These are phyloP conservation scores for Clitocybe nebularis DNA, from an alignment of 1,284 basidiomycete genomes.

Conservation along the genomic window DNA sequence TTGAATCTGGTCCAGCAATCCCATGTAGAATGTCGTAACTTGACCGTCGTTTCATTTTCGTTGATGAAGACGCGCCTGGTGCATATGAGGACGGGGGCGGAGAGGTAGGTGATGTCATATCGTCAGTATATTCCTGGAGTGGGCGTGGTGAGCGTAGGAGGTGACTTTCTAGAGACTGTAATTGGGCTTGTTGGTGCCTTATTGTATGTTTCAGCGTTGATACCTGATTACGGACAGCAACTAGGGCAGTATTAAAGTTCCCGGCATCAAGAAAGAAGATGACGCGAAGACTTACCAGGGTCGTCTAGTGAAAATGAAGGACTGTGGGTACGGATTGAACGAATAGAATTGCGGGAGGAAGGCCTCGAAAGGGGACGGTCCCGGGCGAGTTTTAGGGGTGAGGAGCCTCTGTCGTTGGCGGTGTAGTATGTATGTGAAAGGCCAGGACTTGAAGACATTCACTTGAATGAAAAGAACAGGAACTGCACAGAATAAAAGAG, in stretches of 20 bases:
- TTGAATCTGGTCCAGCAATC: constrained; percentile 72
- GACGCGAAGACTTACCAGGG: constrained; percentile 41
- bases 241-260: constrained; percentile 28
- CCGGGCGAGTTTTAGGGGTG: constrained; percentile 28
- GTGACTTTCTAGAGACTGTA: constrained; percentile 60
- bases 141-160: constrained; percentile 62
- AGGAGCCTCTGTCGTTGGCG: constrained; percentile 21
- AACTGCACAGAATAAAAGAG: constrained; percentile 9
- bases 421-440: constrained; percentile 15
- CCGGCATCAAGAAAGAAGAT: neutral
- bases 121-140: constrained; percentile 34
- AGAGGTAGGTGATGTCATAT: constrained; percentile 36
- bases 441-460: constrained; percentile 34
- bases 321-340: constrained; percentile 46
- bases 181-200: constrained; percentile 70
- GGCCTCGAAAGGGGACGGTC: constrained; percentile 46
- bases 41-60: constrained; percentile 53
- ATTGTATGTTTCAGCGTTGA: constrained; percentile 74
- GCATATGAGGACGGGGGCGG: constrained; percentile 33
- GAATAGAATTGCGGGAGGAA: constrained; percentile 54
- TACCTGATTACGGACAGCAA: constrained; percentile 68
- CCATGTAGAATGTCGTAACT: constrained; percentile 69
- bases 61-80: constrained; percentile 28
- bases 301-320: constrained; percentile 52
- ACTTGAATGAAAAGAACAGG: constrained; percentile 14